Base-by-base conservation (phyloP, 306 rosid species). In the Casuarina cunninghamiana region DNA sequence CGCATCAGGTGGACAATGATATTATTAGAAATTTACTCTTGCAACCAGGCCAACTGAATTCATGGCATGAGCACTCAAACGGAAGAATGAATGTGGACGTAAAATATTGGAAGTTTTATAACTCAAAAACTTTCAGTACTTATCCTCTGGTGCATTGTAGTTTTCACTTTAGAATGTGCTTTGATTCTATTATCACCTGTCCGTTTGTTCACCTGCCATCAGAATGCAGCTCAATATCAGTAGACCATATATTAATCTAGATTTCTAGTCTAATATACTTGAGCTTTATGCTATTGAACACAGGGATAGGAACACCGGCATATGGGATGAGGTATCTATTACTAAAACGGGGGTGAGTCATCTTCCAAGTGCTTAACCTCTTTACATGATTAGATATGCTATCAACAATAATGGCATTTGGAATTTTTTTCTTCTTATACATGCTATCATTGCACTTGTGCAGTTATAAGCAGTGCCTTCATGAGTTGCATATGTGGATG, bases 231-330 rank as follows among this genome's bases (percentile, higher is more conserved):
- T 32, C 19, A 1, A 42, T 72, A 72, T 37, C 69, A 12, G 70
- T 66, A 66, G 76, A 80, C 48, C 71, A 54, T 58, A 60, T 15
- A 42, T 46, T 68, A 77, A 68, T 12, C 63, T 67, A 69, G 50
- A 10, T 63, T 43, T 74, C 57, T 74, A 49, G 72, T 53, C 73
- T 80, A 71, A 83, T 75, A 80, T 75, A 57, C 53, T 51, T 84
- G 71, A 73, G 48, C 50, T 68, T 77, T 71, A 41, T 78, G 68
- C 15, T n/a, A 75, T 78, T 80, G 32, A 26, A 26, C 32, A 80
- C 91, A 92, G 98, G 86, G 98, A 94, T 87, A 87, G 98, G 81
- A 94, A 94, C 87, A 94, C 98, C 21, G 98, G 98, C 85, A 89
- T 94, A 83, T 94, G 98, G 98, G 98, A 94, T 84, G 97, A 92